A percentile compares a stretch with the other conserved stretches of the same genome.
These are phyloP conservation scores for Epichloe gansuensis DNA, from an alignment of 2,329 filamentous ascomycete genomes.

Conservation along the genomic window DNA sequence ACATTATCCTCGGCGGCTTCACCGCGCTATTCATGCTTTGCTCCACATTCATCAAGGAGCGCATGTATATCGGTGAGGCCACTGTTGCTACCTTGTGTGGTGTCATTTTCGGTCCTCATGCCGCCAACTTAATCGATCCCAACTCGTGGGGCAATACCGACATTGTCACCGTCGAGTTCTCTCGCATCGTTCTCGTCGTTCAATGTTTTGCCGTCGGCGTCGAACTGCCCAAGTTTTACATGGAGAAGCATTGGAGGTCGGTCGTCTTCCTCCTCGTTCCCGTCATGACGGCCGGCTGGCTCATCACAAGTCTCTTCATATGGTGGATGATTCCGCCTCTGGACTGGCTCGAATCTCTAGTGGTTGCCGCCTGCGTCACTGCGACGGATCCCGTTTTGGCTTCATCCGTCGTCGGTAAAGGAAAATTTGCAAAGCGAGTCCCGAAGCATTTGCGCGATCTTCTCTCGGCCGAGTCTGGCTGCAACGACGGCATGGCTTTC, in stretches of 20 bases:
- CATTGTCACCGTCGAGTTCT: constrained; percentile 79
- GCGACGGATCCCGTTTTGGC: constrained; percentile 94
- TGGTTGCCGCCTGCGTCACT: constrained; percentile 83
- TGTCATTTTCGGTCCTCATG: constrained; percentile 79
- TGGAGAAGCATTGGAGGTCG: constrained; percentile 95
- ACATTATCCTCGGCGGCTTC: constrained; percentile 95
- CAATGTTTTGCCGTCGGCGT: constrained; percentile 89
- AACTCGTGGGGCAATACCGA: constrained; percentile 69
- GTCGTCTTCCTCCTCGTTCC: constrained; percentile 79
- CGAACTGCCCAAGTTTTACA: constrained; percentile 85
- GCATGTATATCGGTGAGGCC: constrained; percentile 95
- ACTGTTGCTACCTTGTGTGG: constrained; percentile 83
- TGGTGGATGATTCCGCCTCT: constrained; percentile 77
- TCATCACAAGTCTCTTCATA: constrained; percentile 82
- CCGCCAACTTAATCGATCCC: constrained; percentile 68
- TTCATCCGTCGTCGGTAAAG: constrained; percentile 95
- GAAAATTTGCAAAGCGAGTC: constrained; percentile 94
- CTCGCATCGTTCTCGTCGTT: constrained; percentile 76
- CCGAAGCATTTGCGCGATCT: constrained; percentile 95
- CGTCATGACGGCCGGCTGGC: constrained; percentile 96
- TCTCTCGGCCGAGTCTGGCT: constrained; percentile 90
- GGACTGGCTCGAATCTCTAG: constrained; percentile 80
- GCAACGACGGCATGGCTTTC: constrained; percentile 99
- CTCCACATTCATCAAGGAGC: constrained; percentile 96
- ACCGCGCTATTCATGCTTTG: constrained; percentile 97